These are phyloP conservation scores for Solanum raphanifolium DNA, from an alignment of 257 asterid species.

Conservation along the genomic window DNA sequence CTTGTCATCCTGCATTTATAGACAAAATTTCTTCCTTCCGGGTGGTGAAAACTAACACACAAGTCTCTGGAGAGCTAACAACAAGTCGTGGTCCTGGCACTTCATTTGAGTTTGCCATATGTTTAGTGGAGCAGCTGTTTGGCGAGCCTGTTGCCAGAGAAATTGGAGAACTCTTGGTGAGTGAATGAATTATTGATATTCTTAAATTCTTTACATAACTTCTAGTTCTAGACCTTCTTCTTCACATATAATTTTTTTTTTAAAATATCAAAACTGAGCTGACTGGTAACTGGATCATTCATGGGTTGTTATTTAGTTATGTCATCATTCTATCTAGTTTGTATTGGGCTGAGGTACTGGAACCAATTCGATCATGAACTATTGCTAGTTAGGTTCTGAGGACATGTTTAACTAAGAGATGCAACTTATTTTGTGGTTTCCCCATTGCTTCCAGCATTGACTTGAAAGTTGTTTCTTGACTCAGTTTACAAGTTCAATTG, in stretches of 20 bases:
- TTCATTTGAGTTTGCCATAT: conserved; percentile 55
- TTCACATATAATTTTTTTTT: background rate
- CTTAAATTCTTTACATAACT: background rate
- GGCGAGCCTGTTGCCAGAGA: conserved; percentile 61
- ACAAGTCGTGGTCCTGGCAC: conserved; percentile 98
- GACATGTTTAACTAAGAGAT: background rate
- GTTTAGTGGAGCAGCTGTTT: conserved; percentile 78
- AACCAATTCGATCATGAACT: background rate
- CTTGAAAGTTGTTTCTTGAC: background rate
- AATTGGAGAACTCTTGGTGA: conserved; percentile 52
- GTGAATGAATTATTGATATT: background rate
- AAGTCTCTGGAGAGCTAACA: conserved; percentile 78
- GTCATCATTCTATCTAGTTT: background rate
- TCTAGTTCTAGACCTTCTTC: background rate
- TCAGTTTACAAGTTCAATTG: background rate
- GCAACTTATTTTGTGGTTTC: background rate
- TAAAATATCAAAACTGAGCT: background rate
- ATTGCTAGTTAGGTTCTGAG: background rate
- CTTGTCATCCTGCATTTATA: conserved; percentile 93
- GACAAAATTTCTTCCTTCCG: conserved; percentile 70
- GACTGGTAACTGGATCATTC: background rate
- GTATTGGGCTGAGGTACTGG: background rate
- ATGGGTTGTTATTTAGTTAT: background rate
- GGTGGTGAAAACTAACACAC: conserved; percentile 74
- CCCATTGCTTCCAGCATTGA: background rate